These are phyloP conservation scores for Leptographium radiaticola DNA, from an alignment of 2,329 filamentous ascomycete genomes.

Conservation along the genomic window DNA sequence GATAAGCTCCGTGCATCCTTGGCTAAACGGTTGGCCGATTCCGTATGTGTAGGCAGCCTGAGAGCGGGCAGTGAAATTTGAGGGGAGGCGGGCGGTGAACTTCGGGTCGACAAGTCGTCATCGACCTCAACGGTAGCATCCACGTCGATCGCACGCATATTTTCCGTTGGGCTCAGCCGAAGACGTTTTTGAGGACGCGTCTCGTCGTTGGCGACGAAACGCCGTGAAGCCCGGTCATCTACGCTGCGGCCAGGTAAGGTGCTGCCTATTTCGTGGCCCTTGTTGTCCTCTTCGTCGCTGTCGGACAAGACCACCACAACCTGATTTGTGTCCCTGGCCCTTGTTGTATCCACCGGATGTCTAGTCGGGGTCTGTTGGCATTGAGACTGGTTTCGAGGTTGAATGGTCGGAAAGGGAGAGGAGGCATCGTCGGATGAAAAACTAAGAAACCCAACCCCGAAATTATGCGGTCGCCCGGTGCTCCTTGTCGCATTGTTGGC, in stretches of 20 bases:
- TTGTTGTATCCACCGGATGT: background rate
- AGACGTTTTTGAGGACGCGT: background rate
- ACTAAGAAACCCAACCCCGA: background rate
- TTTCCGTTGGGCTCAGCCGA: background rate
- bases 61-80: background rate
- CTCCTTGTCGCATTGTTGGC: background rate
- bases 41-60: background rate
- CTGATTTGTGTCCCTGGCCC: background rate
- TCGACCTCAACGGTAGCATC: background rate
- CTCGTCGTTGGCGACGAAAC: background rate
- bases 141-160: background rate
- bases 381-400: background rate
- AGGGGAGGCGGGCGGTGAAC: background rate
- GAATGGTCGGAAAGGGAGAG: background rate
- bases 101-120: background rate
- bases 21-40: background rate
- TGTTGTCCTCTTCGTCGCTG: background rate
- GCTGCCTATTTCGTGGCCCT: too few species aligned
- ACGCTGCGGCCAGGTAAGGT: background rate
- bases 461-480: background rate
- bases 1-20: too few species aligned
- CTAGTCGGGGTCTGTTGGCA: background rate
- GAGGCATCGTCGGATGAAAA: background rate
- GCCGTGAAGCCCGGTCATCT: background rate
- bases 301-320: background rate